Percentiles rank a stretch among this genome's conserved stretches.
phyloP scores from a whole-genome alignment of 495 filamentous ascomycete species.

The Talaromyces proteolyticus region DNA sequence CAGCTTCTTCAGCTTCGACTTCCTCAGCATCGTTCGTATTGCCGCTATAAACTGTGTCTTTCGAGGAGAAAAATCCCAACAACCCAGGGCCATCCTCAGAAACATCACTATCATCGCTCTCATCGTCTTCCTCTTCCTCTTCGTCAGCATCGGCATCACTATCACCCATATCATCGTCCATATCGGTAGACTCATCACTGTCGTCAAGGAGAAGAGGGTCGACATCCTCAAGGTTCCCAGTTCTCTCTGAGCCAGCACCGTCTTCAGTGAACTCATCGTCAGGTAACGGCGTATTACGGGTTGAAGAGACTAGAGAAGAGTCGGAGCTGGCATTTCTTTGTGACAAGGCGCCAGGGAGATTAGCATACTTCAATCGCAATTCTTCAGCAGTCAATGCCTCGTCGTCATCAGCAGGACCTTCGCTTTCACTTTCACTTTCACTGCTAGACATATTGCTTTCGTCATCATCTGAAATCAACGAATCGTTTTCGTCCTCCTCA shows the following conservation, averaged over 20 bases:
- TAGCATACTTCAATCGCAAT: constrained; percentile 71
- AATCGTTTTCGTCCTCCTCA: constrained; percentile 35
- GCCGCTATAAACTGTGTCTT: constrained; percentile 26
- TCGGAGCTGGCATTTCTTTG: not conserved
- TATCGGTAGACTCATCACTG: constrained; percentile 78
- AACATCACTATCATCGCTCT: constrained; percentile 45
- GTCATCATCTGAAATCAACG: constrained; percentile 31
- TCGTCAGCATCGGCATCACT: constrained; percentile 52
- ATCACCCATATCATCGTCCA: constrained; percentile 79
- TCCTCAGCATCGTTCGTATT: constrained; percentile 25
- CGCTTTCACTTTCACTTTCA: constrained; percentile 36
- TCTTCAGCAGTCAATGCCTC: constrained; percentile 74
- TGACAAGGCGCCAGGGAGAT: constrained; percentile 37
- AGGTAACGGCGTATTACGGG: not conserved
- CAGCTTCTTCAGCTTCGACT: constrained; percentile 16
- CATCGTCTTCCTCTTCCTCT: constrained; percentile 41
- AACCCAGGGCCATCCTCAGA: constrained; percentile 49
- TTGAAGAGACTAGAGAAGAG: not conserved
- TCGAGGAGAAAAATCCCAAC: constrained; percentile 59
- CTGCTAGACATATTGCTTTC: constrained; percentile 68
- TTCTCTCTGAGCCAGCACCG: constrained; percentile 18
- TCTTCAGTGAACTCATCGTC: constrained; percentile 15
- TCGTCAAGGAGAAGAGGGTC: constrained; percentile 63
- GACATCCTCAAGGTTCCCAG: constrained; percentile 56
- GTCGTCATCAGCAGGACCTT: constrained; percentile 54